These are phyloP conservation scores for Infundibulicybe gibba DNA, from an alignment of 768 basidiomycete genomes.

Conservation along the genomic window DNA sequence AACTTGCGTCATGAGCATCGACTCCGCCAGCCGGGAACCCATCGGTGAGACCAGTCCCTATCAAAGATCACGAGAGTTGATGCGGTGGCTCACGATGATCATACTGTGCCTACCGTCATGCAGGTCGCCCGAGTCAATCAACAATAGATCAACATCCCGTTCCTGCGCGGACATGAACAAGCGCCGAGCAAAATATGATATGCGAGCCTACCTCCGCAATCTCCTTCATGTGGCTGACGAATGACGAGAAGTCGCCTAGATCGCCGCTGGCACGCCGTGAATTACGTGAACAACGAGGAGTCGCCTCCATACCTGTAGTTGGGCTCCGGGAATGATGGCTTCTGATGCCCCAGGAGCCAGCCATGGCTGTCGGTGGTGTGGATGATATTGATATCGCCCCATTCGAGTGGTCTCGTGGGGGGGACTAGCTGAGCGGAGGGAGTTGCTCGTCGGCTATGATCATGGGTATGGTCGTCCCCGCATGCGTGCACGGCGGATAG, in stretches of 20 bases:
- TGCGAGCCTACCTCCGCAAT: conserved; percentile 48
- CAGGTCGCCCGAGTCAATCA: conserved; percentile 80
- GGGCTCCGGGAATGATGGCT: conserved; percentile 67
- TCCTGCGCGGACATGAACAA: conserved; percentile 35
- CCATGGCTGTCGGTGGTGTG: conserved; percentile 82
- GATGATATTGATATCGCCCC: conserved; percentile 87
- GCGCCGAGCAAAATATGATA: not conserved
- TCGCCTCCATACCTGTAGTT: conserved; percentile 53
- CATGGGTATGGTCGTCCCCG: conserved; percentile 23
- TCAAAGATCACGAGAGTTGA: not conserved
- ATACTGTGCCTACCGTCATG: conserved; percentile 49
- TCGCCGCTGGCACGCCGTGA: conserved; percentile 39
- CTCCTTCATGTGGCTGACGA: conserved; percentile 77
- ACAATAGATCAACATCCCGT: conserved; percentile 76
- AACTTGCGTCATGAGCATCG: conserved; percentile 64
- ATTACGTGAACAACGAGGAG: not conserved
- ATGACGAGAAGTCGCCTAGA: conserved; percentile 83
- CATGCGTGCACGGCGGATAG: no score
- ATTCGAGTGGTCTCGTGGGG: conserved; percentile 67
- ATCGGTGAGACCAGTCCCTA: conserved; percentile 75
- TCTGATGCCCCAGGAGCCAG: conserved; percentile 78
- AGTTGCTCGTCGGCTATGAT: conserved; percentile 32
- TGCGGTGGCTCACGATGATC: not conserved
- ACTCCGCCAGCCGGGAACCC: conserved; percentile 68
- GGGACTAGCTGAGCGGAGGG: conserved; percentile 40